Evolutionary conservation across 768 basidiomycete species (phyloP).

Genomic region (Exidia glandulosa): DNA sequence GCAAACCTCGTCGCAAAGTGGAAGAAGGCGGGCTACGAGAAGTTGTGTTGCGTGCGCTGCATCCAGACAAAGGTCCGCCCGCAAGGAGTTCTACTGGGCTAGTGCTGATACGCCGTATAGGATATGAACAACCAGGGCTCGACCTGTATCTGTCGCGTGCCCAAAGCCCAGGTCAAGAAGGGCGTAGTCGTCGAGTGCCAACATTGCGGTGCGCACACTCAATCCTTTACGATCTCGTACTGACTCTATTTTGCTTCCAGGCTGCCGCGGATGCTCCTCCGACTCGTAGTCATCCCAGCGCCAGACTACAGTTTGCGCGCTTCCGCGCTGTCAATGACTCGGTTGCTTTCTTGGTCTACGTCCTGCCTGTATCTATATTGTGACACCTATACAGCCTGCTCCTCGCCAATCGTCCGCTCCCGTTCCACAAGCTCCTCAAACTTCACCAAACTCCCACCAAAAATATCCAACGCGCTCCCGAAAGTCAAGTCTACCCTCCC

Average conservation of each 20-base stretch:
- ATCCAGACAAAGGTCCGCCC: constrained; percentile 75
- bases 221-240: too few species aligned
- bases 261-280: too few species aligned
- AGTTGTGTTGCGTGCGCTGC: constrained; percentile 91
- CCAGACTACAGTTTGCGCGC: too few species aligned
- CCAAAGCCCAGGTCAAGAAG: constrained; percentile 81
- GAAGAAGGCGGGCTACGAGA: constrained; percentile 99
- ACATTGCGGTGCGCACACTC: constrained; percentile 98
- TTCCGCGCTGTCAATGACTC: too few species aligned
- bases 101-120: constrained; percentile 26
- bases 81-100: background rate
- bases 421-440: constrained; percentile 40
- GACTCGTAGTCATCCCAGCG: too few species aligned
- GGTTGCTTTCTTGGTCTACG: too few species aligned
- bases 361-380: too few species aligned
- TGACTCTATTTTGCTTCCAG: too few species aligned
- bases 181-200: constrained; percentile 94
- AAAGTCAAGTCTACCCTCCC: constrained; percentile 85
- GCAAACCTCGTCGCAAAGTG: constrained; percentile 96
- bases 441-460: constrained; percentile 52
- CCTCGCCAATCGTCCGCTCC: too few species aligned
- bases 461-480: constrained; percentile 65
- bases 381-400: too few species aligned
- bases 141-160: constrained; percentile 95
- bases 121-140: constrained; percentile 99